phyloP scores from a whole-genome alignment of 345 rosid genomes.

The Lenwebbia sp. region DNA sequence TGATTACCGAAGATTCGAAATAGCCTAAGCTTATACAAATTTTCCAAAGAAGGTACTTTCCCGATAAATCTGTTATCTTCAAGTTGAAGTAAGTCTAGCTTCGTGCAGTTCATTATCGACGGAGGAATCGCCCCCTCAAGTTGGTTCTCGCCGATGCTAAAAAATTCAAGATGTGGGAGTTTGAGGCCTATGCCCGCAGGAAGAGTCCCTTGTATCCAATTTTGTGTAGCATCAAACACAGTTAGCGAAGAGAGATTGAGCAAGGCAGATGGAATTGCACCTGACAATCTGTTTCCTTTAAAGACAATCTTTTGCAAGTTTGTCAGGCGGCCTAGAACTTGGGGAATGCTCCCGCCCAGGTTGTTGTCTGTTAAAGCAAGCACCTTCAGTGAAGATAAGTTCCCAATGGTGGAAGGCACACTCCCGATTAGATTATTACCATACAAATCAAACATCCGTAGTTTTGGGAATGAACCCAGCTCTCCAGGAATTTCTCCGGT shows the following conservation, averaged over 20 bases:
- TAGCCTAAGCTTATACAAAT: fast-evolving
- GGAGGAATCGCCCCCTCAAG: not conserved
- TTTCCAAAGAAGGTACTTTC: not conserved
- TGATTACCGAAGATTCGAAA: not conserved
- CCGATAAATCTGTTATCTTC: fast-evolving
- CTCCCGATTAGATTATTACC: not conserved
- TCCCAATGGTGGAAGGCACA: not conserved
- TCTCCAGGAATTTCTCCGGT: not conserved
- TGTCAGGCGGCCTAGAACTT: not conserved
- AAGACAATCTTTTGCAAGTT: no score
- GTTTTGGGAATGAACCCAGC: not conserved
- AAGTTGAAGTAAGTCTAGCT: fast-evolving
- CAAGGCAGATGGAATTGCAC: not conserved
- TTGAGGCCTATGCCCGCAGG: fast-evolving
- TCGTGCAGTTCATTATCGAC: fast-evolving
- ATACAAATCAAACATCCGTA: fast-evolving
- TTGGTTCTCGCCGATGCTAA: fast-evolving
- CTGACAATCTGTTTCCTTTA: fast-evolving
- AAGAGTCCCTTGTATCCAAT: fast-evolving
- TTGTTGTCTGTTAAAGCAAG: not conserved
- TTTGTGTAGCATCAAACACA: fast-evolving
- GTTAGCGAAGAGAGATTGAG: not conserved
- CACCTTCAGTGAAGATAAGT: not conserved
- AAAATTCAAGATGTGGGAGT: fast-evolving
- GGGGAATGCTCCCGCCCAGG: not conserved